Percentiles rank a stretch among this genome's conserved stretches.
These are phyloP conservation scores for Przewalskia tangutica DNA, from an alignment of 257 asterid genomes.

Conservation along the genomic window DNA sequence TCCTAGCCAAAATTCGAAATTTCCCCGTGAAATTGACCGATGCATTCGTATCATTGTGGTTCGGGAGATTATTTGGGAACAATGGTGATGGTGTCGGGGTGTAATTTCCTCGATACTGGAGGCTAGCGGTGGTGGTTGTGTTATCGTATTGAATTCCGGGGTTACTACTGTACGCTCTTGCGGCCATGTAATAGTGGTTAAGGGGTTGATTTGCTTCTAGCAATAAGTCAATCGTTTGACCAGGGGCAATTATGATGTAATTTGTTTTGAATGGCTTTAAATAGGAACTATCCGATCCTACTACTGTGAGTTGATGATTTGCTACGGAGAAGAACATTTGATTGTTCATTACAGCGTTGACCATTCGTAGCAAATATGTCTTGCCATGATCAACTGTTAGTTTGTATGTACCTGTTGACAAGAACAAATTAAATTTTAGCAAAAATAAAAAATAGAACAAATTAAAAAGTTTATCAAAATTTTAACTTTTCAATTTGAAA, in stretches of 20 bases:
- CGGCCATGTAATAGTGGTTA: constrained; percentile 49
- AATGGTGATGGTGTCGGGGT: constrained; percentile 23
- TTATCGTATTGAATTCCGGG: background rate
- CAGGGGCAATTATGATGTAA: constrained; percentile 45
- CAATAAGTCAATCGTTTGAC: constrained; percentile 49
- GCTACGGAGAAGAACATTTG: constrained; percentile 46
- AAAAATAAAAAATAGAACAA: no score
- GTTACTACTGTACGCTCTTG: constrained; percentile 19
- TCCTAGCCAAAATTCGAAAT: constrained; percentile 18
- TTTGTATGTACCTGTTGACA: constrained; percentile 31
- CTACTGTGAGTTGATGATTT: constrained; percentile 38
- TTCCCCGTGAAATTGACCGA: constrained; percentile 15
- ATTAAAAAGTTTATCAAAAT: no score
- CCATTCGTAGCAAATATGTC: constrained; percentile 40
- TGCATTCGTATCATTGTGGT: constrained; percentile 1
- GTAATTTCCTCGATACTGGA: constrained; percentile 27
- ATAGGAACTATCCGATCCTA: constrained; percentile 51
- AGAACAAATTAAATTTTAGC: background rate
- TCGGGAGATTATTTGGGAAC: constrained; percentile 23
- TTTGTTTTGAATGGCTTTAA: constrained; percentile 26
- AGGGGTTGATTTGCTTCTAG: constrained; percentile 38
- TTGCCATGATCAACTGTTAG: constrained; percentile 30
- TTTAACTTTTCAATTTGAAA: no score
- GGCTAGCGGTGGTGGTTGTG: constrained; percentile 31
- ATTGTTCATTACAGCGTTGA: constrained; percentile 49